Percentiles rank a stretch among this genome's conserved stretches.
phyloP scores from a whole-genome alignment of 352 stramenopile species.

The Phytophthora hybrid region DNA sequence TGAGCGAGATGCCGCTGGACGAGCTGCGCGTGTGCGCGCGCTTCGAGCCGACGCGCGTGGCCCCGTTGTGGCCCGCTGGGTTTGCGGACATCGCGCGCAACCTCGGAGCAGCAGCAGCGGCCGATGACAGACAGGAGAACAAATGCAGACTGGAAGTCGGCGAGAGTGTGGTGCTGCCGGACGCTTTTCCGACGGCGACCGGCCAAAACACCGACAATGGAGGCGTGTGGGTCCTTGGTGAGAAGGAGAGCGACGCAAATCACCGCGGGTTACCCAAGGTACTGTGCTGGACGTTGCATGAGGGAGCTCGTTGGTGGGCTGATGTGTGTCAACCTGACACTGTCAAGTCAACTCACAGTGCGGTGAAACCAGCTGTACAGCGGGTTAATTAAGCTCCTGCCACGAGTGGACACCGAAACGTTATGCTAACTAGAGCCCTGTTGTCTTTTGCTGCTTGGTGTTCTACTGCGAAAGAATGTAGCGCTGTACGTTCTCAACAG shows the following conservation, averaged over 20 bases:
- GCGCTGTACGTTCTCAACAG: constrained; percentile 45
- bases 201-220: background rate
- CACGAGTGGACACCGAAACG: background rate
- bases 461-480: constrained; percentile 23
- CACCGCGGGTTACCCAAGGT: background rate
- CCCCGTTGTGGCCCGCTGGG: constrained; percentile 8
- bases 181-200: background rate
- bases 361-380: background rate
- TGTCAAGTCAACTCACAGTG: too few relatives aligned
- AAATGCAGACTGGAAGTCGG: background rate
- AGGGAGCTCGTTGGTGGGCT: too few relatives aligned
- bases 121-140: background rate
- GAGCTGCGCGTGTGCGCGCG: constrained; percentile 34
- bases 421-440: background rate
- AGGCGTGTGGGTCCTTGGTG: background rate
- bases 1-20: constrained; percentile 2
- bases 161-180: background rate
- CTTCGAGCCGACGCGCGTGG: constrained; percentile 33
- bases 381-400: background rate
- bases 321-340: too few relatives aligned
- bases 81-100: background rate
- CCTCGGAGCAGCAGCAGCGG: background rate
- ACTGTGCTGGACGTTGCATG: too few relatives aligned
- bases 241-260: background rate
- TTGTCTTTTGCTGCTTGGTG: background rate